A percentile compares a stretch with the other conserved stretches of the same genome.
Evolutionary conservation across 345 rosid species (phyloP).

Genomic region (Angophora floribunda): DNA sequence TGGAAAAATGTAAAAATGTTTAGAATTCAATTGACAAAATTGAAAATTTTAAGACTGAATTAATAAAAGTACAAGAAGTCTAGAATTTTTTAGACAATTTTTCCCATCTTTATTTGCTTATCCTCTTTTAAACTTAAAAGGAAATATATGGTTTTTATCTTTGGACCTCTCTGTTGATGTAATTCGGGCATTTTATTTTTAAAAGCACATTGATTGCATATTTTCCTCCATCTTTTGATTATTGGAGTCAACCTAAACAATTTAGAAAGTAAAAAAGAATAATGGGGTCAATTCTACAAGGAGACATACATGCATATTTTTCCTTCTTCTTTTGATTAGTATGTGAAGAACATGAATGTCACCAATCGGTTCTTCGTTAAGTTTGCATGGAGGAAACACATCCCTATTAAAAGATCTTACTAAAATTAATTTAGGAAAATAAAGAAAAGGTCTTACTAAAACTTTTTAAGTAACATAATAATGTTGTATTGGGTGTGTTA

Average conservation of each 20-base stretch:
- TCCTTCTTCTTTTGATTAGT: not conserved
- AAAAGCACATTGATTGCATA: not conserved
- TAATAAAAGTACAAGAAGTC: too few relatives aligned
- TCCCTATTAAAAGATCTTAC: not conserved
- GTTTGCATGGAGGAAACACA: not conserved
- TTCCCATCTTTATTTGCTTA: not conserved
- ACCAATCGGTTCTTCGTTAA: not conserved
- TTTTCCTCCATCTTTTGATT: not conserved
- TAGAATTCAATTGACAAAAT: too few relatives aligned
- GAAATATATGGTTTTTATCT: not conserved
- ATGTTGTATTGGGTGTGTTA: not conserved
- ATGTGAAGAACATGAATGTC: not conserved
- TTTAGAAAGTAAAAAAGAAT: not conserved
- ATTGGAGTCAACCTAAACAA: not conserved
- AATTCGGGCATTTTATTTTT: not conserved
- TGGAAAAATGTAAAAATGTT: too few relatives aligned
- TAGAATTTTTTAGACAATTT: too few relatives aligned
- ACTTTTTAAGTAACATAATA: not conserved
- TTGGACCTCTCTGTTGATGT: not conserved
- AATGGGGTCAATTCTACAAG: not conserved
- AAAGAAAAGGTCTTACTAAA: not conserved
- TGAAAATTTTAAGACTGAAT: too few relatives aligned
- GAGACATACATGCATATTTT: not conserved
- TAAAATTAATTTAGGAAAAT: not conserved
- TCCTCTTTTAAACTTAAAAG: not conserved